A percentile compares a stretch with the other conserved stretches of the same genome.
Evolutionary conservation across 2,329 filamentous ascomycete species (phyloP).

Genomic region (Calonectria ilicicola): DNA sequence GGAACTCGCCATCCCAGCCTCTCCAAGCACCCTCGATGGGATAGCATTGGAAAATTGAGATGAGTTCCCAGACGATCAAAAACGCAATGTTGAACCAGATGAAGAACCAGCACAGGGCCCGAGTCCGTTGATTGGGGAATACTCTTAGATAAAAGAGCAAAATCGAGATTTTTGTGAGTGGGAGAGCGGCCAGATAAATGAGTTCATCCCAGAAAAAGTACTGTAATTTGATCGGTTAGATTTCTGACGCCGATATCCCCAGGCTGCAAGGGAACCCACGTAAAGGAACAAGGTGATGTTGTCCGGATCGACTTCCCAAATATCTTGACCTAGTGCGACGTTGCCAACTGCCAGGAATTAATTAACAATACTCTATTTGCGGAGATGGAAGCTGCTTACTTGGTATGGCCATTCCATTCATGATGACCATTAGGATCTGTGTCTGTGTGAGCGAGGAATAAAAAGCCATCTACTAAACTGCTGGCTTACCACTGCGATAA

Average conservation of each 20-base stretch:
- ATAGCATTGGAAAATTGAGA: constrained; percentile 59
- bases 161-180: constrained; percentile 23
- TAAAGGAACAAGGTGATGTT: constrained; percentile 19
- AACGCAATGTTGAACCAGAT: constrained; percentile 33
- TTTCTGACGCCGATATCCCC: too few species aligned
- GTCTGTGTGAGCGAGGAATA: background rate
- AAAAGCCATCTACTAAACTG: background rate
- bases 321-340: constrained; percentile 17
- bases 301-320: constrained; percentile 19
- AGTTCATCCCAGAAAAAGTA: constrained; percentile 22
- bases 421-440: constrained; percentile 8
- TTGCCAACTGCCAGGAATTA: background rate
- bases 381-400: background rate
- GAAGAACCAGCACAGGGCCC: constrained; percentile 24
- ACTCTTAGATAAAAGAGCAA: constrained; percentile 22
- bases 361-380: background rate
- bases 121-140: constrained; percentile 1
- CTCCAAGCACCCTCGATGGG: constrained; percentile 63
- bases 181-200: constrained; percentile 15
- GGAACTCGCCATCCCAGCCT: constrained; percentile 57
- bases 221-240: background rate
- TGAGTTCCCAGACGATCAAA: constrained; percentile 41
- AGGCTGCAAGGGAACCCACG: background rate
- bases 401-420: constrained; percentile 13
- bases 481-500: constrained; percentile 17